phyloP scores from a whole-genome alignment of 306 rosid genomes.

The Geum urbanum region DNA sequence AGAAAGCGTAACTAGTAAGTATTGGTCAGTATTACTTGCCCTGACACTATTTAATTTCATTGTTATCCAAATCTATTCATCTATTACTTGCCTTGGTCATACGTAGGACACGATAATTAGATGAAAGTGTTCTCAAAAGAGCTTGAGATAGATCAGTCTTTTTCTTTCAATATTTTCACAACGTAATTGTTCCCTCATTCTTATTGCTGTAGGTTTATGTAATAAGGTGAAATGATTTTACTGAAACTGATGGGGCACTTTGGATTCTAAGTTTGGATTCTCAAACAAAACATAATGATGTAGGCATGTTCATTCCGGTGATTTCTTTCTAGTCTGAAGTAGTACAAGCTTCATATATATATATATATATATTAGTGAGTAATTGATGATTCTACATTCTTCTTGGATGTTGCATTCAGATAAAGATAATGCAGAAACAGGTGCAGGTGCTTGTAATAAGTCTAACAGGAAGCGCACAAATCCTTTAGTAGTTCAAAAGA shows the following conservation, averaged over 20 bases:
- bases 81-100: neutral
- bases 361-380: neutral
- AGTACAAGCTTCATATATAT: conserved; percentile 6
- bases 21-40: too few relatives aligned
- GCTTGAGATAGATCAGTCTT: neutral
- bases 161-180: too few relatives aligned
- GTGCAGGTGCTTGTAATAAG: conserved; percentile 21
- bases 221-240: conserved; percentile 44
- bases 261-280: conserved; percentile 42
- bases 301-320: conserved; percentile 45
- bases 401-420: conserved; percentile 35
- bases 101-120: neutral
- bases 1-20: too few relatives aligned
- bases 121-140: neutral
- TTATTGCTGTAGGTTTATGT: conserved; percentile 52
- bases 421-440: conserved; percentile 29
- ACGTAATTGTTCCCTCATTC: neutral
- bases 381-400: conserved; percentile 18
- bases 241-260: conserved; percentile 61
- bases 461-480: conserved; percentile 43
- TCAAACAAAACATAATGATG: conserved; percentile 35
- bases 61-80: too few relatives aligned
- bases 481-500: conserved; percentile 38
- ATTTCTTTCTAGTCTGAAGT: conserved; percentile 3
- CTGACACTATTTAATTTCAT: too few relatives aligned